A percentile compares a stretch with the other conserved stretches of the same genome.
phyloP scores from a whole-genome alignment of 2,329 filamentous ascomycete species.

The Colletotrichum sp. region DNA sequence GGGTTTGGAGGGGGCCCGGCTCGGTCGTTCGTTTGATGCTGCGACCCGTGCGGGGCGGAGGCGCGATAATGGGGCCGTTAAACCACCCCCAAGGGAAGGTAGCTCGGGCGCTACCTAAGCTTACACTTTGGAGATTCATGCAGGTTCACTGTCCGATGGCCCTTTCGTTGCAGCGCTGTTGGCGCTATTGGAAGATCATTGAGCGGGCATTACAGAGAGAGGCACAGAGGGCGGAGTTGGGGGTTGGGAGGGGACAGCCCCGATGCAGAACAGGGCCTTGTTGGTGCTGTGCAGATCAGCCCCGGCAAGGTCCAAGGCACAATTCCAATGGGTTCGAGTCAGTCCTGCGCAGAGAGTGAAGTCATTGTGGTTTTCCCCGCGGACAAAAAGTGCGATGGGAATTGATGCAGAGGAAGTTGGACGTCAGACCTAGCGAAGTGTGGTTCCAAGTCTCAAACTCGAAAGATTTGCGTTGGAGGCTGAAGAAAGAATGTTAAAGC shows the following conservation, averaged over 20 bases:
- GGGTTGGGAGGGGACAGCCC: neutral
- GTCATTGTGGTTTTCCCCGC: neutral
- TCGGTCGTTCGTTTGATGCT: slow-evolving; percentile 1
- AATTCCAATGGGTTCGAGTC: neutral
- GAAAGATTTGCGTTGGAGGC: neutral
- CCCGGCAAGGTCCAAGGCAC: neutral
- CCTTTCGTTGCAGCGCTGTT: neutral
- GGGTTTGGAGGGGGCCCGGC: neutral
- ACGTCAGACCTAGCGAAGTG: neutral
- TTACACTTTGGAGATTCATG: neutral
- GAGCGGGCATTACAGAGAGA: neutral
- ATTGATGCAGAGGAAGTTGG: neutral
- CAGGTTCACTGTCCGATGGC: neutral
- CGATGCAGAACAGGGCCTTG: neutral
- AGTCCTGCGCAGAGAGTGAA: neutral
- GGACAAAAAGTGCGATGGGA: neutral
- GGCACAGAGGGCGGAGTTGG: neutral
- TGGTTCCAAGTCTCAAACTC: neutral
- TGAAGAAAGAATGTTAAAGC: neutral
- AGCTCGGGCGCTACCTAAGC: neutral
- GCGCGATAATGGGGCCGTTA: neutral
- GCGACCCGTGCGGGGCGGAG: neutral
- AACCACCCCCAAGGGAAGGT: neutral
- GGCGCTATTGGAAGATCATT: neutral
- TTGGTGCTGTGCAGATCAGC: neutral